Evolutionary conservation across 108 stramenopile genomes (phyloP), one percentile per base, ranked within the genome.

Genomic region (Asterionellopsis glacialis): DNA sequence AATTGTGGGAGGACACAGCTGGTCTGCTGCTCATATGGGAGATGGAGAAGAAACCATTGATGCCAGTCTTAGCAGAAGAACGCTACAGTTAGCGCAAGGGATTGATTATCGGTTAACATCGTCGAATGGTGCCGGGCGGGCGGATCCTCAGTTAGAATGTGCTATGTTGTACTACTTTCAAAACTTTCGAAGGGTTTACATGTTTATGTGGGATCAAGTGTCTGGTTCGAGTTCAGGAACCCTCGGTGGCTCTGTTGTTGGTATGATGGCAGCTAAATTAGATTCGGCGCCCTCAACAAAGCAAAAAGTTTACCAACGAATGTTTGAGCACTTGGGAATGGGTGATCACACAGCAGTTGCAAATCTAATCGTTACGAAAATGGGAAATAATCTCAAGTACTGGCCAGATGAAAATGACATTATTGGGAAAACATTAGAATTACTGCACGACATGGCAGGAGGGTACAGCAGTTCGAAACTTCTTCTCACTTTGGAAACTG

Each of bases 121-220:
- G 25, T 87, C 91, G 16, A 87, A 91, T 65, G 97, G 95, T 22
- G 68, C 61, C 12, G 85, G 90, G 0, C 75, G 88, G 45, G 77
- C 87, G 15, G 85, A 92, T 55, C 58, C 77, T 15, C 81, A 85
- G 59, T 70, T 95, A 41, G 94, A 95, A 63, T 61, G 77, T 47
- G 88, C 94, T 0, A 26, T 93, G 25, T 61, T 96, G 42, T 94
- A 79, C 61, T 94, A 94, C 77, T 93, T 97, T 65, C 87, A 94
- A 70, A 81, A 88, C 57, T 94, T 95, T 62, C 80, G 93, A 45
- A 80, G 90, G 28, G 87, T 95, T 27, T 97, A 93, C 75, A 93
- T 95, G 91, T 96, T 95, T 59, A 93, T 94, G 90, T 96, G 93
- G 93, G 95, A 94, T 54, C 90, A 93, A 79, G 83, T 89, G 69